Evolutionary conservation across 306 rosid species (phyloP).

Genomic region (Sesbania bispinosa): DNA sequence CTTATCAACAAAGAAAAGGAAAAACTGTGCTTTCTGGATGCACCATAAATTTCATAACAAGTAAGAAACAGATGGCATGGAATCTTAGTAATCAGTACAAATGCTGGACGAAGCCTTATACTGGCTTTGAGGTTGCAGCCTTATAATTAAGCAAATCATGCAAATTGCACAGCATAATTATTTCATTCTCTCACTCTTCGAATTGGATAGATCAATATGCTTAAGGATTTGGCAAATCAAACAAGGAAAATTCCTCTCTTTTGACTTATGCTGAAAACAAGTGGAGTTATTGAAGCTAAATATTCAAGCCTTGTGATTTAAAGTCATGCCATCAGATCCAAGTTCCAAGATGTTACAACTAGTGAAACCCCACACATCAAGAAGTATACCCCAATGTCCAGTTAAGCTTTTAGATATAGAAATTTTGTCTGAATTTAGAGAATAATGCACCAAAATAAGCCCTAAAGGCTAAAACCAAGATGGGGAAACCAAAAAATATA

Average conservation of each 20-base stretch:
- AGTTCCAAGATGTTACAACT: neutral
- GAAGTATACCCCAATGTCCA: neutral
- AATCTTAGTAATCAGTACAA: neutral
- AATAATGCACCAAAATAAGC: neutral
- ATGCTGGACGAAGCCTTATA: neutral
- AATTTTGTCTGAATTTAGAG: neutral
- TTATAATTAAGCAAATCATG: neutral
- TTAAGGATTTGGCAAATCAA: neutral
- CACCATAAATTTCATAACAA: neutral
- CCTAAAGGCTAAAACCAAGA: neutral
- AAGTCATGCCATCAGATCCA: neutral
- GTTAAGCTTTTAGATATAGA: neutral
- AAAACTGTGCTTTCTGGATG: neutral
- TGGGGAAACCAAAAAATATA: neutral
- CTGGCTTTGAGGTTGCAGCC: neutral
- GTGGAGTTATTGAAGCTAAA: neutral
- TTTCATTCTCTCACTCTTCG: too few species aligned
- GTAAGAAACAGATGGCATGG: neutral
- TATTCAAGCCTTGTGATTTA: neutral
- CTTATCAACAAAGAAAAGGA: neutral
- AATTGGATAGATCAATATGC: conserved; percentile 1
- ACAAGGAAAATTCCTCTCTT: conserved; percentile 9
- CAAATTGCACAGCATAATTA: too few species aligned
- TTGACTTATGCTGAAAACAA: neutral
- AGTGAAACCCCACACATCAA: too few species aligned